phyloP scores from a whole-genome alignment of 202 grass and related monocot species.

The Brachypodium distachyon region DNA sequence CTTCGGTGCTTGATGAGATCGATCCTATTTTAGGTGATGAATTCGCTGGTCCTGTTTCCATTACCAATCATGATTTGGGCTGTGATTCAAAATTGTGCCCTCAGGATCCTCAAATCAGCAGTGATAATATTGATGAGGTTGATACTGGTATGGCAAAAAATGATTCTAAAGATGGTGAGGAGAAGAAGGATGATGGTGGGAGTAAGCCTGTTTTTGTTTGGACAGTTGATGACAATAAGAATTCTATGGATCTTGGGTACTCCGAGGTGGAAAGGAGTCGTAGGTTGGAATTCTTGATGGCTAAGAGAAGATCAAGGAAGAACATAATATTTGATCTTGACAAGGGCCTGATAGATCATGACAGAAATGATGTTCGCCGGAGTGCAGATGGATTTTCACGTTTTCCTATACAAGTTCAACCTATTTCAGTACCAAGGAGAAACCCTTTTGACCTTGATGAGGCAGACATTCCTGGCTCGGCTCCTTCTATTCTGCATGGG shows the following conservation, averaged over 20 bases:
- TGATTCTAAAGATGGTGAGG: constrained; percentile 21
- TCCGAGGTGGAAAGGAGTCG: constrained; percentile 69
- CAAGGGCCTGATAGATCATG: constrained; percentile 27
- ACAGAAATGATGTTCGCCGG: constrained; percentile 4
- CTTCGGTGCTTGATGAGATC: constrained; percentile 25
- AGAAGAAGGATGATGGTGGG: constrained; percentile 19
- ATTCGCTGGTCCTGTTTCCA: neutral
- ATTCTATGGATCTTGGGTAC: constrained; percentile 74
- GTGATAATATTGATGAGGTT: constrained; percentile 13
- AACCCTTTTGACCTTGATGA: constrained; percentile 60
- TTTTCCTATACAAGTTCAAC: constrained; percentile 39
- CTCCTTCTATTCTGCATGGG: constrained; percentile 57
- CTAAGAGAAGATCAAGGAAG: constrained; percentile 57
- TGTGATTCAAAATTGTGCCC: neutral
- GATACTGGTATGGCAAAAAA: constrained; percentile 14
- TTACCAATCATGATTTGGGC: constrained; percentile 10
- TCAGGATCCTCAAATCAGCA: constrained; percentile 19
- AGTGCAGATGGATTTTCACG: constrained; percentile 27
- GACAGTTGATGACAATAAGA: constrained; percentile 62
- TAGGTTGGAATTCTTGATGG: constrained; percentile 68
- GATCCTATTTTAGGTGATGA: constrained; percentile 36
- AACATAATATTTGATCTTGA: constrained; percentile 40
- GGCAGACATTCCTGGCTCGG: constrained; percentile 51
- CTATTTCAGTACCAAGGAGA: constrained; percentile 31
- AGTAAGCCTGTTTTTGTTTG: constrained; percentile 35